Percentiles rank a stretch among this genome's conserved stretches.
phyloP scores from a whole-genome alignment of 306 rosid genomes.

The Argentina anserina region DNA sequence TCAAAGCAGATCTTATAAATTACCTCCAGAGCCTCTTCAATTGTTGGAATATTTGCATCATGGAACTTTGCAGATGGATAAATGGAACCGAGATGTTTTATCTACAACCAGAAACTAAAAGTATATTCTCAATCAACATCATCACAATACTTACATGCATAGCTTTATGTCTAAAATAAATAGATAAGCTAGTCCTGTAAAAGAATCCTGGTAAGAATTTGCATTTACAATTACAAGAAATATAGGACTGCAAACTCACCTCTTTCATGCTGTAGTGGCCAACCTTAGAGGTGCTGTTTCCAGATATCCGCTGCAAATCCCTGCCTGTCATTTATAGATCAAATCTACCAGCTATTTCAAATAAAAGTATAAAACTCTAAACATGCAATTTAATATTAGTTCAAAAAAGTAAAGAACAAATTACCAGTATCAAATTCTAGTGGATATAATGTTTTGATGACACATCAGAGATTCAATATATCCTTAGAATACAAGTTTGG shows the following conservation, averaged over 20 bases:
- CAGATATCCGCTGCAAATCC: conserved; percentile 87
- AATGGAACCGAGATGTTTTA: conserved; percentile 50
- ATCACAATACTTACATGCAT: neutral
- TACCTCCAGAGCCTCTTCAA: conserved; percentile 82
- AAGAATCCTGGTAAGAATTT: neutral
- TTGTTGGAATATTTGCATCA: conserved; percentile 52
- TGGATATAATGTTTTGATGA: neutral
- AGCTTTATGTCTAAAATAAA: neutral
- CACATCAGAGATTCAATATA: neutral
- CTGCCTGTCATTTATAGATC: conserved; percentile 73
- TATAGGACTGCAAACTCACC: conserved; percentile 36
- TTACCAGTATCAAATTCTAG: neutral
- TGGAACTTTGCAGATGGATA: conserved; percentile 35
- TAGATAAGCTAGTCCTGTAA: neutral
- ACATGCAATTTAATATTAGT: neutral
- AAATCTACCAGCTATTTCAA: conserved; percentile 41
- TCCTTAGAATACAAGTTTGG: conserved; percentile 7
- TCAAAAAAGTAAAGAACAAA: neutral
- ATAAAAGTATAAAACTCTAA: conserved; percentile 13
- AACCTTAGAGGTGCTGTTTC: conserved; percentile 58
- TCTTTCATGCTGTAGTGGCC: conserved; percentile 53
- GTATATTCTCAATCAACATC: conserved; percentile 31
- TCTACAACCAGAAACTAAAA: conserved; percentile 52
- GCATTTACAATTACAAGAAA: neutral
- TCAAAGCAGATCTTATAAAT: neutral